Base-by-base conservation (phyloP, 129 eudicot genomes). In the Chrysanthemum lavandulifolium region DNA sequence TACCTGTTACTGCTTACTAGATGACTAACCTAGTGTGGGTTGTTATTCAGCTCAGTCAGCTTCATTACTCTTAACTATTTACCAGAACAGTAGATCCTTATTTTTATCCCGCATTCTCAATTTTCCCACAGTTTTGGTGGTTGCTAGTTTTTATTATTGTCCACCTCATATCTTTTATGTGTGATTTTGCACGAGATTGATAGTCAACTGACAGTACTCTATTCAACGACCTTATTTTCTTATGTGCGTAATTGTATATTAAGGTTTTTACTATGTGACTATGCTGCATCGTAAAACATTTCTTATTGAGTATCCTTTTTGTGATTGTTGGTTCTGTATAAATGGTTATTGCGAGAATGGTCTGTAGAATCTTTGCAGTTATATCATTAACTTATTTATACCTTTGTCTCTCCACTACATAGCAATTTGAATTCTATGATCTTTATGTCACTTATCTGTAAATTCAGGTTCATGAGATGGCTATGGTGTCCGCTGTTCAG, bases 401-500 rank as follows among this genome's bases (percentile, higher is more conserved):
- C n/a, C 12, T 36, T 13, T 23, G 12, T 55, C 55, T 56, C 79
- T 67, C 50, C 12, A 4, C 15, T 25, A 25, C 74, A 47, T 15
- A 27, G 36, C 48, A 10, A 69, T 53, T 57, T 27, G 14, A 1
- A 47, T 56, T 40, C 8, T 54, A 53, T 53, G 36, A 74, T 12
- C 10, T 61, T 55, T 15, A 59, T 61, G 67, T 80, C 45, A 25
- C 63, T 51, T 36, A 14, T 57, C 47, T 62, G 68, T 75, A 73
- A 73, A 72, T 67, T 68, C 80, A 93, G 98, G 97, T 93, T 68
- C 98, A 83, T 86, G 98, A 93, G 82, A 93, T 93, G 97, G 89
- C 97, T 72, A 90, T 87, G 97, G 82, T 89, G 58, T 90, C 98
- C 18, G 97, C 96, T 81, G 89, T 93, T 80, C 98, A 93, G 78